phyloP scores from a whole-genome alignment of 1,284 basidiomycete species.

The Microbotryum lychnidis-dioicae region DNA sequence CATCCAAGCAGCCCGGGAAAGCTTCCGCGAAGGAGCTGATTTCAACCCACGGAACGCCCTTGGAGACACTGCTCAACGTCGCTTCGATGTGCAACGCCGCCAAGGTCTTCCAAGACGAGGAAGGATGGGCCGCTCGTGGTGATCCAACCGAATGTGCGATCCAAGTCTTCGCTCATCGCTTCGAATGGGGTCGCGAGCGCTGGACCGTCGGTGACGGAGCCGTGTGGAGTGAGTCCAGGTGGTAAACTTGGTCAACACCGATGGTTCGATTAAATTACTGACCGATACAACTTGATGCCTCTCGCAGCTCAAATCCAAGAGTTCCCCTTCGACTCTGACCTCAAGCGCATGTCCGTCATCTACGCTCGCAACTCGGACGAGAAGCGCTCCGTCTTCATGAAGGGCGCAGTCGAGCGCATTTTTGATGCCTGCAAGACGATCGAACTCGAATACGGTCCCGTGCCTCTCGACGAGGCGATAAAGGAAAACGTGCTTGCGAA shows the following conservation, averaged over 20 bases:
- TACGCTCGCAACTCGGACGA: constrained; percentile 38
- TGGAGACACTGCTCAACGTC: constrained; percentile 43
- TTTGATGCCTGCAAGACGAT: constrained; percentile 48
- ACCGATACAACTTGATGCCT: constrained; percentile 11
- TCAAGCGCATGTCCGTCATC: constrained; percentile 56
- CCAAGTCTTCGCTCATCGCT: constrained; percentile 53
- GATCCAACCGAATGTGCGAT: constrained; percentile 58
- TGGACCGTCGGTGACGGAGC: constrained; percentile 19
- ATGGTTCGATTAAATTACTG: background rate
- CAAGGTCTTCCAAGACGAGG: constrained; percentile 40
- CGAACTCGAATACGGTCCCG: constrained; percentile 36
- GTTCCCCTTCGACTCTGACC: constrained; percentile 50
- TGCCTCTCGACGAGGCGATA: constrained; percentile 38
- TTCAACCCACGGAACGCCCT: constrained; percentile 33
- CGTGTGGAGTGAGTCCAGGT: constrained; percentile 20
- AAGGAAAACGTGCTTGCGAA: constrained; percentile 46
- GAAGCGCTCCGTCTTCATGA: constrained; percentile 45
- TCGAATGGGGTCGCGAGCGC: constrained; percentile 29
- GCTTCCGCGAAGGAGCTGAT: constrained; percentile 33
- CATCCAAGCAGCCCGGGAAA: constrained; percentile 30
- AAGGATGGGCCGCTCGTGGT: constrained; percentile 58
- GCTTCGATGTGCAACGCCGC: constrained; percentile 48
- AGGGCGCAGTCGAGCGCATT: constrained; percentile 58
- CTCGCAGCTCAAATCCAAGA: constrained; percentile 37
- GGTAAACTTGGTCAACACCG: background rate